phyloP scores from a whole-genome alignment of 176 grass and related monocot genomes.

The Triticum aestivum region IWGSC_CS_RefSeq_v2.1 NC_057803.1:620573062-620573561 shows the following conservation, averaged over 20 bases:
- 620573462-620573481: background rate
- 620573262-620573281: background rate
- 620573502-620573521: background rate
- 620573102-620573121: background rate
- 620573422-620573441: background rate
- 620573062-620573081: background rate
- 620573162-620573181: background rate
- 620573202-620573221: background rate
- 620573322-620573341: background rate
- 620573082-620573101: background rate
- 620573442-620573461: background rate
- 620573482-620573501: rapidly evolving
- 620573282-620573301: background rate
- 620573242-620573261: background rate
- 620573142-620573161: background rate
- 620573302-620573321: background rate
- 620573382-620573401: background rate
- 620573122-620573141: background rate
- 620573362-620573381: too few species aligned
- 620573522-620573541: background rate
- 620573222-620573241: background rate
- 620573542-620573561: background rate
- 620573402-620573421: background rate
- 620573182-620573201: background rate
- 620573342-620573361: background rate